Evolutionary conservation across 116 monocot genomes (phyloP).

Genomic region (Iris pallida): DNA sequence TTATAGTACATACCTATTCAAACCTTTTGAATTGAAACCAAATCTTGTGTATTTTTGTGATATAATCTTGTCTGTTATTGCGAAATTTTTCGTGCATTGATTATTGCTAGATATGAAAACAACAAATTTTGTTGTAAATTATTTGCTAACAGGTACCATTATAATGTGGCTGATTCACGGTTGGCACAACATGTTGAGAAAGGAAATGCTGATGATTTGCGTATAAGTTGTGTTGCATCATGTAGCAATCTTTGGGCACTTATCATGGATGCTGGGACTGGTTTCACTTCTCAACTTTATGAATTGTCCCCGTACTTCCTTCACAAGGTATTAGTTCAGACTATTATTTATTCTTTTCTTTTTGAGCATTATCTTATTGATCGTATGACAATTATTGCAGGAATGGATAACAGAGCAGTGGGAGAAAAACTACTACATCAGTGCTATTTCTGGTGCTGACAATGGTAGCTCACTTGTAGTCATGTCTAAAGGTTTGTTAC

Average conservation of each 20-base stretch:
- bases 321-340: conserved; percentile 55
- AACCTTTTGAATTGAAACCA: no score
- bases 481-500: conserved; percentile 88
- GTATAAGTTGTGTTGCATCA: conserved; percentile 87
- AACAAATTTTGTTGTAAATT: neutral
- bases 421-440: conserved; percentile 96
- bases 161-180: conserved; percentile 87
- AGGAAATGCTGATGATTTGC: conserved; percentile 85
- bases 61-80: no score
- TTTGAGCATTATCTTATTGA: neutral
- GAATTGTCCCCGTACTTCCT: conserved; percentile 73
- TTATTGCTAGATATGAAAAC: no score
- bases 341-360: neutral
- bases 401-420: conserved; percentile 99
- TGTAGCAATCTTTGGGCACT: conserved; percentile 90
- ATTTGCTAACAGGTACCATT: conserved; percentile 74
- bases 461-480: conserved; percentile 92
- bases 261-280: conserved; percentile 97
- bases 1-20: no score
- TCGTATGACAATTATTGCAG: conserved; percentile 21
- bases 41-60: no score
- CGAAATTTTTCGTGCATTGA: no score
- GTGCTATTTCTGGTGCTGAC: conserved; percentile 75
- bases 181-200: conserved; percentile 78
- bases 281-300: conserved; percentile 87